Evolutionary conservation across 2,329 filamentous ascomycete genomes (phyloP).

Genomic region (Fusarium irregulare): DNA sequence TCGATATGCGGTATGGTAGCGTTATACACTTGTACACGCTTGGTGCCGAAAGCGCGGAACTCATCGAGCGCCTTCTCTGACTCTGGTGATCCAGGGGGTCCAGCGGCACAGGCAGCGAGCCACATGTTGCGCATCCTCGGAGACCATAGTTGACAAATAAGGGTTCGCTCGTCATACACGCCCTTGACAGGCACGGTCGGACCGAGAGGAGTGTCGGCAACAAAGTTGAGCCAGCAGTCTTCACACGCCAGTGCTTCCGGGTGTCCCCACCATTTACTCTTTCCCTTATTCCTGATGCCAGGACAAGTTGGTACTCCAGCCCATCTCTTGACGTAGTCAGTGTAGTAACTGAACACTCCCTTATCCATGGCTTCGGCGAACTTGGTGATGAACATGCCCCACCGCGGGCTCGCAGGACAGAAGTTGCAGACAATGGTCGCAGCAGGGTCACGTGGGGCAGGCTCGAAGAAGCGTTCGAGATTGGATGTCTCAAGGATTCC

Average conservation of each 20-base stretch:
- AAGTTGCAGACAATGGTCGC: constrained; percentile 48
- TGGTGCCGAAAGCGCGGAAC: constrained; percentile 46
- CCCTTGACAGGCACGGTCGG: constrained; percentile 43
- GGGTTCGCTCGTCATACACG: constrained; percentile 37
- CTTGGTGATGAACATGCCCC: constrained; percentile 40
- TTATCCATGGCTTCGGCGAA: constrained; percentile 49
- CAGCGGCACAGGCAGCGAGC: constrained; percentile 45
- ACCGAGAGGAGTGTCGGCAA: constrained; percentile 46
- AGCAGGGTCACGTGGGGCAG: constrained; percentile 25
- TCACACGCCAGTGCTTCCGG: constrained; percentile 49
- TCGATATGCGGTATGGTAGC: constrained; percentile 48
- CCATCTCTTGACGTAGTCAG: constrained; percentile 47
- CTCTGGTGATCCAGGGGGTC: constrained; percentile 41
- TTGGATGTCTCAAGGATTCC: constrained; percentile 46
- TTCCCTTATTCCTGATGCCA: constrained; percentile 41
- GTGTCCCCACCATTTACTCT: constrained; percentile 52
- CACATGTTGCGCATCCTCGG: constrained; percentile 54
- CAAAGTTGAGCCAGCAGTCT: constrained; percentile 50
- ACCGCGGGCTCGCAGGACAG: constrained; percentile 43
- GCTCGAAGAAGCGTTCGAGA: constrained; percentile 47
- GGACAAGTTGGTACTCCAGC: constrained; percentile 46
- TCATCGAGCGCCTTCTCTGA: constrained; percentile 41
- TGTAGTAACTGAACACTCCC: constrained; percentile 48
- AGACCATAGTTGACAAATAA: constrained; percentile 54
- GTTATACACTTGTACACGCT: constrained; percentile 47